Base-by-base conservation (phyloP, 2,329 filamentous ascomycete species). In the Xylogone sp. region DNA sequence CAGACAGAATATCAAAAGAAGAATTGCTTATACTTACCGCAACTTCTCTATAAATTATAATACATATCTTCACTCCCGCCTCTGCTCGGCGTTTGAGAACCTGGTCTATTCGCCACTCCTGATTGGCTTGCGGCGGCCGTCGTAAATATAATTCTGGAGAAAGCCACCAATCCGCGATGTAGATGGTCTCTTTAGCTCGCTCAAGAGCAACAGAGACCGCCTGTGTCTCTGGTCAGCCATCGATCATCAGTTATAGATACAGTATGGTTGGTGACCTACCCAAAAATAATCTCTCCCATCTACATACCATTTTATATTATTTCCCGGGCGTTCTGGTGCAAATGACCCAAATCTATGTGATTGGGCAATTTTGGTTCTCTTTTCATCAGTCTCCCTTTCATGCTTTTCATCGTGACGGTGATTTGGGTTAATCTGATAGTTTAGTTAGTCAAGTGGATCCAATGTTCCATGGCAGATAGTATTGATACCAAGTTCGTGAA, bases 131-230 rank as follows among this genome's bases (percentile, higher is more conserved):
- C 0, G 94, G 89, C 1, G 94, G 92, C 19, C 94, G 81, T 34
- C 94, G 84, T 56, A 99, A 70, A 70, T 93, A 96, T 56, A 94
- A 71, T 69, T 94, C 89, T 0, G 90, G 94, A 3, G 89, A 95
- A 13, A 97, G 75, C 94, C 94, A 97, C 94, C 93, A 99, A 65
- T 97, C 94, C 53, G 79, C 87, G 59, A 99, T 95, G 69, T 97
- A 99, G 61, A 99, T 97, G 44, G 87, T 87, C 71, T 97, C 93
- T 64, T 88, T 88, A 34, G 94, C 94, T 53, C 85, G 79, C 57
- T 97, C 92, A n/a, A 97, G 77, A 0, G 92, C 93, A 29, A 86
- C 83, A 0, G 91, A 95, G 10, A 99, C 91, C 18, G 94, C 87
- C 66, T 73, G 39, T 51, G 10, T 43, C 13, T n/a, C 43, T 16